These are phyloP conservation scores for Lactuca sativa DNA, from an alignment of 129 eudicot species.

Conservation along the genomic window DNA sequence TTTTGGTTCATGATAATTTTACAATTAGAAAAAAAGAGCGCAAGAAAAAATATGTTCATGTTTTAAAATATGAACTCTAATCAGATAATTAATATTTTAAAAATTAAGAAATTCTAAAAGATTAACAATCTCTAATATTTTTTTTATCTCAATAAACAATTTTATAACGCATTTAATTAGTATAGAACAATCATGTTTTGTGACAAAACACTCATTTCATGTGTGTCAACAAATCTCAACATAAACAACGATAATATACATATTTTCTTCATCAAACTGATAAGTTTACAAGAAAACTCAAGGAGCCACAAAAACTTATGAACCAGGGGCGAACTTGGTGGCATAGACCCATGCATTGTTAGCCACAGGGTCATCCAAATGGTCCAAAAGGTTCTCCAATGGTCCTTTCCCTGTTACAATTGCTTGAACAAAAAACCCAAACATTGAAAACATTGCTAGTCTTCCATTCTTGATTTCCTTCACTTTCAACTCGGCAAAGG, in stretches of 20 bases:
- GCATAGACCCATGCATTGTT: conserved; percentile 56
- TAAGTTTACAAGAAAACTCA: conserved; percentile 15
- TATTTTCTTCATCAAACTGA: conserved; percentile 14
- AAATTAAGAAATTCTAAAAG: too few relatives aligned
- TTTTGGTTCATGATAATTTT: too few relatives aligned
- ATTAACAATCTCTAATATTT: too few relatives aligned
- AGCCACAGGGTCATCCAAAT: conserved; percentile 48
- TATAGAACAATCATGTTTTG: too few relatives aligned
- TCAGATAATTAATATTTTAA: too few relatives aligned
- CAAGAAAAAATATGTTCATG: too few relatives aligned
- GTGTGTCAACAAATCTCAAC: too few relatives aligned
- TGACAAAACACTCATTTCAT: too few relatives aligned
- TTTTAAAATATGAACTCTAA: too few relatives aligned
- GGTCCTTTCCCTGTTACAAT: conserved; percentile 47
- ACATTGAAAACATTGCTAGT: conserved; percentile 46
- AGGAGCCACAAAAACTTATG: conserved; percentile 25
- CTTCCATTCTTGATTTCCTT: conserved; percentile 49
- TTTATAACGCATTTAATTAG: too few relatives aligned
- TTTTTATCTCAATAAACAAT: too few relatives aligned
- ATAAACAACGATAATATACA: conserved; percentile 5
- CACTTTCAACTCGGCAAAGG: conserved; percentile 43
- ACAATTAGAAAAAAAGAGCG: too few relatives aligned
- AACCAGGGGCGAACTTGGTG: conserved; percentile 48
- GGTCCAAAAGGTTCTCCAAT: conserved; percentile 49
- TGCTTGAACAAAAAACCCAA: conserved; percentile 46